Base-by-base conservation (phyloP, 2,329 filamentous ascomycete genomes). In the Apiospora rasikravindrae region DNA sequence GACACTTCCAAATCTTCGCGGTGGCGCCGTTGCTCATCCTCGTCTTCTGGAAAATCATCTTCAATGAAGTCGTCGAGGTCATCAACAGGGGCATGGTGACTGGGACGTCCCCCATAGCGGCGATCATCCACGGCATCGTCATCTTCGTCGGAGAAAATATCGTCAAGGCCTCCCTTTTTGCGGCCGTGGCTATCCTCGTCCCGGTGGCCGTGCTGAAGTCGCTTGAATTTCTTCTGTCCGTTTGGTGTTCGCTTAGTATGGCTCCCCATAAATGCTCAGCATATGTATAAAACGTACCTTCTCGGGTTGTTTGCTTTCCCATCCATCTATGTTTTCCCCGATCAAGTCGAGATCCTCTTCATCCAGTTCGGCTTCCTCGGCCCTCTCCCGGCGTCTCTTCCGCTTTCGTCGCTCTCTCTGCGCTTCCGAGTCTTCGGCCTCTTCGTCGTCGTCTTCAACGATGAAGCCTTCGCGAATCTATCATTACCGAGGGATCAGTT, bases 1-100 rank as follows among this genome's bases (percentile, higher is more conserved):
- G 94, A 94, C 73, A 98, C 94, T 80, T 98, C 95, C 77, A 93
- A 88, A 79, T 98, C 95, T 81, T 98, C 95, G 74, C 92, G 89
- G 76, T 94, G 90, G 72, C 90, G 90, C 71, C 92, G 90, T 24
- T 90, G 87, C 77, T 94, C 93, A 73, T 93, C 92, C 74, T 97
- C 94, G 76, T 97, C 94, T 69, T 94, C 94, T 69, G 95, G 94
- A 74, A 94, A 95, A 78, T 98, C 96, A 77, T 98, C 95, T 81
- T 98, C 96, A 79, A 99, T 99, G 82, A 99, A 99, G 81, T 96
- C 95, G 73, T 94, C 94, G 81, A 97, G 94, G 78, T 97, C 94
- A 81, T 97, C 93, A 67, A 89, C 89, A 73, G 89, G 86, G 47
- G 87, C 86, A 72, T 93, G 88, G 73, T 89, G 89, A 74, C 82